phyloP scores from a whole-genome alignment of 306 rosid species.

The Delonix regia region DNA sequence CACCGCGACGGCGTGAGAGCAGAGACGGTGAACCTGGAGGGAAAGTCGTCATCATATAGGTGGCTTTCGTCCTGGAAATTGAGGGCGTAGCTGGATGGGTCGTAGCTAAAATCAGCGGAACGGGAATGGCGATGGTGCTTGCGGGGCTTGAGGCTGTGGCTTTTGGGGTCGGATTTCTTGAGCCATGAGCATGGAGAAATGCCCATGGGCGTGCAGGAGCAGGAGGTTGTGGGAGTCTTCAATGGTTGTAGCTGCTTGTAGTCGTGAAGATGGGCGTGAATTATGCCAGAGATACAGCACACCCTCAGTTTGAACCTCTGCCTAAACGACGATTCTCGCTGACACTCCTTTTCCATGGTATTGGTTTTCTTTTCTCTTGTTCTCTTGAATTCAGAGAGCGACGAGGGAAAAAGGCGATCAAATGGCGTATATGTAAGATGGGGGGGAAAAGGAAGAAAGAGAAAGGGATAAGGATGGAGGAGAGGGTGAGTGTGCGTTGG shows the following conservation, averaged over 20 bases:
- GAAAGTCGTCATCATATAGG: not conserved
- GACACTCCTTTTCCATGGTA: conserved; percentile 5
- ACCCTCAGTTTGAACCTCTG: conserved; percentile 36
- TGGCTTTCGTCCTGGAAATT: conserved; percentile 40
- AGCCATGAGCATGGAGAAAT: conserved; percentile 13
- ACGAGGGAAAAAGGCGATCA: not conserved
- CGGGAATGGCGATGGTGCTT: conserved; percentile 21
- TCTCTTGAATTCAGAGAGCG: not conserved
- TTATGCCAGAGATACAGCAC: conserved; percentile 38
- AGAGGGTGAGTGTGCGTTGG: too few species aligned
- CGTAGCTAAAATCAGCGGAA: conserved; percentile 50
- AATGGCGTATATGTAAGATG: not conserved
- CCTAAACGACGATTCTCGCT: conserved; percentile 10
- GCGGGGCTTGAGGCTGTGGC: not conserved
- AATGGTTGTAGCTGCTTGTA: not conserved
- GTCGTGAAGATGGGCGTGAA: not conserved
- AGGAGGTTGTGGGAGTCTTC: conserved; percentile 15
- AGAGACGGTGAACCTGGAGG: not conserved
- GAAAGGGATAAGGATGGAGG: not conserved
- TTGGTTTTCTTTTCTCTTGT: too few species aligned
- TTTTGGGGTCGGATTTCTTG: conserved; percentile 11
- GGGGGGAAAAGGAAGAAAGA: not conserved
- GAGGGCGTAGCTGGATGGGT: conserved; percentile 49
- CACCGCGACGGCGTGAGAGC: not conserved
- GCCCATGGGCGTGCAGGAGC: too few species aligned